Conservation (phyloP, 345 rosid genomes). For the Acer saccharum region DNA sequence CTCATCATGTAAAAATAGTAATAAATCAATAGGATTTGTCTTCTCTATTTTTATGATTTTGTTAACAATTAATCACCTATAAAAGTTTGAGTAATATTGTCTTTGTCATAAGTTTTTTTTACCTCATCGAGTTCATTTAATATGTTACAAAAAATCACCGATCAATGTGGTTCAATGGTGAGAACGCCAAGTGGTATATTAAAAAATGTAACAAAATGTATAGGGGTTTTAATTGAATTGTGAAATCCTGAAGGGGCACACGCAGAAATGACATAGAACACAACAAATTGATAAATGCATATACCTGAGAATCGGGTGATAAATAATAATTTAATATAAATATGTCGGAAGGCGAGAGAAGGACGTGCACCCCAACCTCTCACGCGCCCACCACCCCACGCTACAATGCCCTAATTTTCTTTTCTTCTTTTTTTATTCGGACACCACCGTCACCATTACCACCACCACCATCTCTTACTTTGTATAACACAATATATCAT, state of each 20-base stretch:
- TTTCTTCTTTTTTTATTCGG: not conserved
- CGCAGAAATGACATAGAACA: not conserved
- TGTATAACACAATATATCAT: not conserved
- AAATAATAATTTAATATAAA: not conserved
- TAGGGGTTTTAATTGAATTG: not conserved
- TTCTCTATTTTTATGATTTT: too few relatives aligned
- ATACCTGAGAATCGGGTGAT: not conserved
- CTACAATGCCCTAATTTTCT: too few relatives aligned
- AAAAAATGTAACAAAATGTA: too few relatives aligned
- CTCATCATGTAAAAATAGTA: too few relatives aligned
- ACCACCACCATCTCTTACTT: not conserved
- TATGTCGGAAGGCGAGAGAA: constrained; percentile 30
- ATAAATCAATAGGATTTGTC: too few relatives aligned
- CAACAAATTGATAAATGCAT: not conserved
- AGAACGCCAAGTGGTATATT: too few relatives aligned
- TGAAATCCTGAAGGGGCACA: not conserved
- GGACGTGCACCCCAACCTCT: constrained; percentile 42
- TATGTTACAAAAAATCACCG: not conserved
- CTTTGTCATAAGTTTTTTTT: not conserved
- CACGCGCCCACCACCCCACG: constrained; percentile 28
- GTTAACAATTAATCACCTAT: too few relatives aligned
- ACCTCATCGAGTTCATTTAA: not conserved
- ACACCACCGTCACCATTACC: not conserved
- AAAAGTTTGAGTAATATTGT: not conserved
- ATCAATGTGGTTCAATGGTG: too few relatives aligned